A percentile compares a stretch with the other conserved stretches of the same genome.
Evolutionary conservation across 2,329 filamentous ascomycete species (phyloP).

Genomic region (Domatiomyces catenatus): DNA sequence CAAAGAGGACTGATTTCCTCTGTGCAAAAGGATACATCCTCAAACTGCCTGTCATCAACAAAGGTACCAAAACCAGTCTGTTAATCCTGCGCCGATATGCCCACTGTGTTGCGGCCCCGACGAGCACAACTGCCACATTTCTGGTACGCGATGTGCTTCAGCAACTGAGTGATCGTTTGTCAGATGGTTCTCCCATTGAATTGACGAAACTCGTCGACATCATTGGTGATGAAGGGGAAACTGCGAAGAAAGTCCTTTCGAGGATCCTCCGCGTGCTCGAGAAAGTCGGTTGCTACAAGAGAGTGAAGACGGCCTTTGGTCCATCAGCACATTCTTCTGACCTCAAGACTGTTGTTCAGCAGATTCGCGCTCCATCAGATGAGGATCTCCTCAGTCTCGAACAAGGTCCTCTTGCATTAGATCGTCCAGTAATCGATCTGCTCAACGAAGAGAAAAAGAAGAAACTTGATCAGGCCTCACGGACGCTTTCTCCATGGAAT

Average conservation of each 20-base stretch:
- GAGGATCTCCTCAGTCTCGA: slow-evolving; percentile 27
- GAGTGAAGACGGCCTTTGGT: slow-evolving; percentile 29
- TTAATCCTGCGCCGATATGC: slow-evolving; percentile 39
- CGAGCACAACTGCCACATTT: slow-evolving; percentile 1
- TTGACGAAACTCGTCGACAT: slow-evolving; percentile 33
- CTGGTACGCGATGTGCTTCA: slow-evolving; percentile 9
- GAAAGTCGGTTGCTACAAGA: slow-evolving; percentile 29
- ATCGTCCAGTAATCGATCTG: background rate
- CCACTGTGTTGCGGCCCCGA: slow-evolving; percentile 6
- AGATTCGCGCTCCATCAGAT: slow-evolving; percentile 27
- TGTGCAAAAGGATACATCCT: slow-evolving; percentile 45
- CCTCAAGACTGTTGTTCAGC: slow-evolving; percentile 29
- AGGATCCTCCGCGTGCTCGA: slow-evolving; percentile 31
- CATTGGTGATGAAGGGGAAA: slow-evolving; percentile 23
- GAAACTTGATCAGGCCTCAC: slow-evolving; percentile 16
- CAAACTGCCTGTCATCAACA: slow-evolving; percentile 36
- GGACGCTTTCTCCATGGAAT: slow-evolving; percentile 34
- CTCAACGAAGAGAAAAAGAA: slow-evolving; percentile 8
- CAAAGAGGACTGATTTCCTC: slow-evolving; percentile 43
- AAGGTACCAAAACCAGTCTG: slow-evolving; percentile 39
- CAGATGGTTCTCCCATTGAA: background rate
- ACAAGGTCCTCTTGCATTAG: background rate
- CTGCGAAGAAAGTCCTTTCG: slow-evolving; percentile 20
- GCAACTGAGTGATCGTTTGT: slow-evolving; percentile 9
- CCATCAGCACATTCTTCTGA: slow-evolving; percentile 23